Evolutionary conservation across 306 rosid species (phyloP), one percentile per base, ranked within the genome.

Genomic region (Ziziphus jujuba): DNA sequence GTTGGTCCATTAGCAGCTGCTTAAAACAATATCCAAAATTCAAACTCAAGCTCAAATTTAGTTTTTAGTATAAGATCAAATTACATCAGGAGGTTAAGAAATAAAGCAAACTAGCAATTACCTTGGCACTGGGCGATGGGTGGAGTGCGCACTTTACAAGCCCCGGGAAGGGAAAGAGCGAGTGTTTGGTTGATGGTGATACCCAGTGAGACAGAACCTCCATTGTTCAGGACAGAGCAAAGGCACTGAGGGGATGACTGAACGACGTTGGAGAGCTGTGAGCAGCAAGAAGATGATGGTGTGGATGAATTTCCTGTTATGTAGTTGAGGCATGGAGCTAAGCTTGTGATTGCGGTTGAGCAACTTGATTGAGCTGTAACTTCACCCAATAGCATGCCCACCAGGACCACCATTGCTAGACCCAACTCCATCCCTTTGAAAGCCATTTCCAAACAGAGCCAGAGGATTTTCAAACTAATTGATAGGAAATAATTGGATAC

Each of bases 161-260:
- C 84, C 4, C 58, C 58, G 31, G 96, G 96, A 35, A 89, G 88
- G 24, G 88, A 72, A 7, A 86, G 73, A 61, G 92, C 90, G 50
- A 76, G 83, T 3, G 96, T 89, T 68, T 71, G 84, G 59, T 89
- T 89, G 3, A 86, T 73, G 50, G 82, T 56, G 70, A 87, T 57
- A 52, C 92, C 92, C 11, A 89, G 36, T 25, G 85, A 69, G 36
- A 83, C 48, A 24, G 71, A 84, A 0, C 85, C 87, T 14, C 90
- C 90, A 71, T 80, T 28, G 4, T 28, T 87, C 16, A 89, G 71
- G 35, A 77, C 52, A 0, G 90, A 74, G 75, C 96, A 89, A 3
- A 89, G 92, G 69, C 96, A 87, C 73, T 72, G 83, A 19, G 96
- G 92, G 5, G 92, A 87, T 54, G 92, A 74, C 31, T 84, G 85